Evolutionary conservation across 345 rosid genomes (phyloP), one percentile per base, ranked within the genome.

Genomic region (Arabidopsis suecica): DNA sequence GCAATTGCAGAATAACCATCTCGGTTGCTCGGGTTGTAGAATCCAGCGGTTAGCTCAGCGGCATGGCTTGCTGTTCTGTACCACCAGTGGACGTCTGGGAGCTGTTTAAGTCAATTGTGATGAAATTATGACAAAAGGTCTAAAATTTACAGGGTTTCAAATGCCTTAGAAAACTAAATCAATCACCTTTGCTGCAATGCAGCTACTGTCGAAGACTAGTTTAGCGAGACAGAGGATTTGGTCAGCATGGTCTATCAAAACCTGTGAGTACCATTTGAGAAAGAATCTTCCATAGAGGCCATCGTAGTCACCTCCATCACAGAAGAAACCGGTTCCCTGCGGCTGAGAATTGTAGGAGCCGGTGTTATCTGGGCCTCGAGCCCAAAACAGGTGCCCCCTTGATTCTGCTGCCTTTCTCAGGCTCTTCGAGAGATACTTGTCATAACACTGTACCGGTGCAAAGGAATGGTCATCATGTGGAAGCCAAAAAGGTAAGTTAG

Each of bases 61-160:
- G 99, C 97, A 82, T 95, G 99, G 84, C 97, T 89, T 58, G 88
- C 82, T 62, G 98, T 89, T 87, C 90, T 95, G 83, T 90, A 92
- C 96, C 98, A 92, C 98, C 98, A 95, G 79, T 95, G 87, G 70
- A 86, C 84, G 76, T 90, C 96, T 88, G 97, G 87, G 48, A 95
- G 86, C 99, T 93, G 94, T 83, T 85, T 77, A 83, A 83, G 79
- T 81, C 78, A 80, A 89, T 78, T 74, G 77, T 38, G 69, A 79
- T 56, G 33, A 61, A 77, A 50, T 20, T 61, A 45, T 61, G 70
- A 44, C 13, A 36, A 49, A 10, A 53, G 12, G 41, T 60, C 65
- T 51, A 13, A 11, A 60, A 44, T 5, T 45, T 55, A 2, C 41
- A 25, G 50, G 60, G 33, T 44, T 53, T 47, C 22, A 57, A 57